Evolutionary conservation across 2,329 filamentous ascomycete species (phyloP).

Genomic region (Cladobotryum protrusum): DNA sequence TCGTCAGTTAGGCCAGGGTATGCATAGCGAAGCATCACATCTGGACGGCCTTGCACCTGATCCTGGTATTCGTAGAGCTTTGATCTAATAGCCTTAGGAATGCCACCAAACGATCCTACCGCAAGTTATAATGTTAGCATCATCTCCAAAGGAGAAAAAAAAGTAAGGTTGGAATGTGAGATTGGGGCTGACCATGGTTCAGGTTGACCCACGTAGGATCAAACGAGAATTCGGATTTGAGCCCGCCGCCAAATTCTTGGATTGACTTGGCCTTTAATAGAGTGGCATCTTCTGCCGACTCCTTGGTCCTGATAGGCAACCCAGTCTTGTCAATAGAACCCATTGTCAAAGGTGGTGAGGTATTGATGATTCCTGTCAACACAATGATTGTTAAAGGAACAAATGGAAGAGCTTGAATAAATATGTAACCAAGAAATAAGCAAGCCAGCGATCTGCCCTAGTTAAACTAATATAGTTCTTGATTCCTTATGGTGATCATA

Average conservation of each 20-base stretch:
- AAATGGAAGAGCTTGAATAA: too few species aligned
- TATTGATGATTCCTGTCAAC: too few species aligned
- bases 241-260: constrained; percentile 25
- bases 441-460: too few species aligned
- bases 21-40: constrained; percentile 46
- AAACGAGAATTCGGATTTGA: constrained; percentile 64
- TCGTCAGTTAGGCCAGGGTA: constrained; percentile 54
- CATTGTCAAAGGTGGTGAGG: not conserved
- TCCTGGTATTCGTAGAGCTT: constrained; percentile 61
- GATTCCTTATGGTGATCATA: too few species aligned
- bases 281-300: not conserved
- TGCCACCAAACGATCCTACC: constrained; percentile 71
- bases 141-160: not conserved
- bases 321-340: not conserved
- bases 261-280: too few species aligned
- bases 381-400: too few species aligned
- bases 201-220: constrained; percentile 63
- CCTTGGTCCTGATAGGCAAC: not conserved
- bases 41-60: constrained; percentile 60
- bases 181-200: constrained; percentile 61
- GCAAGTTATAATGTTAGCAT: too few species aligned
- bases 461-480: too few species aligned
- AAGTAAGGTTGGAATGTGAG: too few species aligned
- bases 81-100: constrained; percentile 56
- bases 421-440: too few species aligned